Evolutionary conservation across 305 asterid genomes (phyloP).

Genomic region (Ilex paraguariensis): DNA sequence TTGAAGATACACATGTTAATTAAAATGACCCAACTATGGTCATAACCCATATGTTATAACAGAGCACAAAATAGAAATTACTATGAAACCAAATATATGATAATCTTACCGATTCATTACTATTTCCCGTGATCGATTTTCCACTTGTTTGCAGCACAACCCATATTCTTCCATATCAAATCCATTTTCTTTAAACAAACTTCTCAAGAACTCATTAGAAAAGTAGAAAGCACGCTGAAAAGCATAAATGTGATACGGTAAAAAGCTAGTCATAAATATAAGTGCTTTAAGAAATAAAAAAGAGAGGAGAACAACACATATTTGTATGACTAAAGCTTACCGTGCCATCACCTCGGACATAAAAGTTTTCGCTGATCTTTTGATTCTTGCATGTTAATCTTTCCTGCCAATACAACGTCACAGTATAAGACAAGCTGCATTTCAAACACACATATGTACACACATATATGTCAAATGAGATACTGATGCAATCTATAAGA

Average conservation of each 20-base stretch:
- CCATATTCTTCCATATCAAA: slow-evolving; percentile 69
- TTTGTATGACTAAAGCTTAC: slow-evolving; percentile 42
- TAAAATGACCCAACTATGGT: too few relatives aligned
- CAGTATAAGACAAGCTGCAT: slow-evolving; percentile 8
- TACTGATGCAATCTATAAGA: too few relatives aligned
- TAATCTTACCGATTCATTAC: slow-evolving; percentile 73
- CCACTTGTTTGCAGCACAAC: slow-evolving; percentile 93
- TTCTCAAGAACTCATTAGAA: slow-evolving; percentile 70
- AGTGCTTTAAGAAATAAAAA: slow-evolving; percentile 9
- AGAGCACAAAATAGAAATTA: too few relatives aligned
- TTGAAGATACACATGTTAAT: too few relatives aligned
- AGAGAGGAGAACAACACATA: not conserved
- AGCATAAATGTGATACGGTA: slow-evolving; percentile 18
- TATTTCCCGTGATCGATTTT: slow-evolving; percentile 78
- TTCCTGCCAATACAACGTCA: slow-evolving; percentile 42
- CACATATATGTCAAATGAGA: not conserved
- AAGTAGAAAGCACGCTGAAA: slow-evolving; percentile 94
- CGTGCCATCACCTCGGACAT: slow-evolving; percentile 97
- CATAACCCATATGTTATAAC: too few relatives aligned
- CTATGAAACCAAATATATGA: too few relatives aligned
- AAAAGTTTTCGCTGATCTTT: slow-evolving; percentile 89
- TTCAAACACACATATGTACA: not conserved
- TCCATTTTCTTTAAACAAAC: slow-evolving; percentile 62
- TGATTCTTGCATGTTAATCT: slow-evolving; percentile 85
- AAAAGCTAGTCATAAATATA: not conserved